Evolutionary conservation across 2,329 filamentous ascomycete genomes (phyloP).

Genomic region (Rhinocladiella mackenziei): DNA sequence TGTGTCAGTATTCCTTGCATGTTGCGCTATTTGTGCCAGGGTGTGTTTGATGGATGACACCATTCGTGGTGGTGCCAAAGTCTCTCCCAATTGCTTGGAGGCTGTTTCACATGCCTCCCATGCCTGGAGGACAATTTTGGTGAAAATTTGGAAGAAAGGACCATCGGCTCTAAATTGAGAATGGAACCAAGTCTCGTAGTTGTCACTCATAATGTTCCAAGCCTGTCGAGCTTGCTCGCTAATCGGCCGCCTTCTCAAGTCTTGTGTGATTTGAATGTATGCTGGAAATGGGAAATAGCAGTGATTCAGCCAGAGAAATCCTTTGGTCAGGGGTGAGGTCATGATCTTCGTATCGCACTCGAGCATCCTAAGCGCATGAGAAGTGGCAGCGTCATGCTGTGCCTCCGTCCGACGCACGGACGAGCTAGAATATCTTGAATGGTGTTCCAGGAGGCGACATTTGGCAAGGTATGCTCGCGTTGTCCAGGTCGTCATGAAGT

Average conservation of each 20-base stretch:
- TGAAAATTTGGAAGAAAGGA: slow-evolving; percentile 35
- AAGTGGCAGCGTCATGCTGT: slow-evolving; percentile 33
- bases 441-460: slow-evolving; percentile 49
- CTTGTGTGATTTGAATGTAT: slow-evolving; percentile 46
- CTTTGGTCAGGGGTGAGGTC: slow-evolving; percentile 40
- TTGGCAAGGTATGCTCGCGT: slow-evolving; percentile 47
- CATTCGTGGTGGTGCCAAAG: slow-evolving; percentile 31
- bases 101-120: slow-evolving; percentile 37
- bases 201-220: slow-evolving; percentile 48
- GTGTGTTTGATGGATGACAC: slow-evolving; percentile 32
- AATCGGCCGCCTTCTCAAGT: slow-evolving; percentile 40
- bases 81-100: slow-evolving; percentile 17
- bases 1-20: slow-evolving; percentile 3
- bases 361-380: slow-evolving; percentile 39
- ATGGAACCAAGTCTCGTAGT: slow-evolving; percentile 39
- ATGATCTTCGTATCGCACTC: slow-evolving; percentile 47
- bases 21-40: slow-evolving; percentile 17
- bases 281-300: slow-evolving; percentile 49
- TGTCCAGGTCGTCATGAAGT: slow-evolving; percentile 49
- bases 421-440: slow-evolving; percentile 33
- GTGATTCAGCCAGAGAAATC: slow-evolving; percentile 43
- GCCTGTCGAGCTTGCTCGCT: slow-evolving; percentile 34
- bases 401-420: slow-evolving; percentile 30
- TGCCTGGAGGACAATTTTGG: slow-evolving; percentile 39
- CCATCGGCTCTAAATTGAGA: slow-evolving; percentile 6